Conservation (phyloP, 148 eudicot species). For the Arbutus unedo region DNA sequence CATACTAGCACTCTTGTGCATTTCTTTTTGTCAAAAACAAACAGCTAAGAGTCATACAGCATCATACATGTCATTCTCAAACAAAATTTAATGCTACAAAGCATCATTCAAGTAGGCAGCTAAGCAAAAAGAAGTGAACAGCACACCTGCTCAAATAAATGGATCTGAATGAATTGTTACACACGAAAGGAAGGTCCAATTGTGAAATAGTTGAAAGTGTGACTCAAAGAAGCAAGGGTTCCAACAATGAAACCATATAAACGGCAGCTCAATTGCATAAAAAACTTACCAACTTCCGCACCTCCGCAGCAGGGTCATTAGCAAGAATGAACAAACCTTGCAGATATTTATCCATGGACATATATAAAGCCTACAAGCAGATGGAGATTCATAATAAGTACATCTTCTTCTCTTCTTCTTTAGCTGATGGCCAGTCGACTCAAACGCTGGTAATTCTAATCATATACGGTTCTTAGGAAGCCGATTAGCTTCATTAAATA, state of each 20-base stretch:
- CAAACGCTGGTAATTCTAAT: background rate
- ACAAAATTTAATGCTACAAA: background rate
- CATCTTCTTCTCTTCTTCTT: too few species aligned
- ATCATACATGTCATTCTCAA: conserved; percentile 1
- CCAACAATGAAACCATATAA: background rate
- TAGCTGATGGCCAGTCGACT: background rate
- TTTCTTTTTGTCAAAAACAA: conserved; percentile 5
- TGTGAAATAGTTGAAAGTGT: too few species aligned
- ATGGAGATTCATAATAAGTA: background rate
- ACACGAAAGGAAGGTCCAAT: conserved; percentile 1
- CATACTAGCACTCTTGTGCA: background rate
- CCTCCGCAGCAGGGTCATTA: conserved; percentile 78
- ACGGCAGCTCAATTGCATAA: conserved; percentile 10
- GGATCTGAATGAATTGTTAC: background rate
- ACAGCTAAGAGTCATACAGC: background rate
- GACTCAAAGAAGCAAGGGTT: conserved; percentile 2
- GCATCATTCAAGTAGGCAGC: background rate
- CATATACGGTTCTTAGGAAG: background rate
- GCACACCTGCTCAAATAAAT: background rate
- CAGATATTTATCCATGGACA: conserved; percentile 84
- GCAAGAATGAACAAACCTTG: conserved; percentile 93
- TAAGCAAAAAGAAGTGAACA: background rate
- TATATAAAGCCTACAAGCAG: conserved; percentile 61
- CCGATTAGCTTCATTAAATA: background rate
- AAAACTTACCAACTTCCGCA: conserved; percentile 88